These are phyloP conservation scores for Coemansia sp. DNA, from an alignment of 192 early-diverging fungal species.

Conservation along the genomic window DNA sequence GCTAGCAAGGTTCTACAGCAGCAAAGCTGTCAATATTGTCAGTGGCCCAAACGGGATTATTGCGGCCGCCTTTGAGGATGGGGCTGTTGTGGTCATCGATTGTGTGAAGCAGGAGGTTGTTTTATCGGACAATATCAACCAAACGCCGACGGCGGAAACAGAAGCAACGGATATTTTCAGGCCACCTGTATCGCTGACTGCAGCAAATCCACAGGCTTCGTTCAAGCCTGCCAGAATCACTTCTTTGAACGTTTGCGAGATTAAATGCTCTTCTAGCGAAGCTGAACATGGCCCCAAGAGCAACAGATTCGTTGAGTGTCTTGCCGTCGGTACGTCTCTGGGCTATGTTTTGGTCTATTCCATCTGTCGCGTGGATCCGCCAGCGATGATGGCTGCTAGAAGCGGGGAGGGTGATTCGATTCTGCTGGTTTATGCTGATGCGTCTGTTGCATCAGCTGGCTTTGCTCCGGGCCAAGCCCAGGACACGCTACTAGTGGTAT, in stretches of 20 bases:
- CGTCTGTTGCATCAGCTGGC: too few species aligned
- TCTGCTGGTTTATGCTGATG: not conserved
- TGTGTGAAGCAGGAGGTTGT: constrained; percentile 25
- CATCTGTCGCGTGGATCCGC: not conserved
- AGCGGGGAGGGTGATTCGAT: not conserved
- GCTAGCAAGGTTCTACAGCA: constrained; percentile 30
- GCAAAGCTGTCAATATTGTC: constrained; percentile 11
- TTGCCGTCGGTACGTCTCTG: constrained; percentile 30
- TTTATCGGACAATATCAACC: constrained; percentile 45
- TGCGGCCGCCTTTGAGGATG: constrained; percentile 25
- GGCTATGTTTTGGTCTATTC: constrained; percentile 29
- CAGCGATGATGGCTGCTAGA: constrained; percentile 1
- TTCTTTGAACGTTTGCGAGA: not conserved
- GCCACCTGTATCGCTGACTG: too few species aligned
- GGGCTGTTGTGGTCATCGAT: constrained; percentile 44
- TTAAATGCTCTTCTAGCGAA: not conserved
- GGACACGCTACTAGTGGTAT: constrained; percentile 6
- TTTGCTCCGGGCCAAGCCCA: not conserved
- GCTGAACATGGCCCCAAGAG: not conserved
- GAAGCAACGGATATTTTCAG: constrained; percentile 15
- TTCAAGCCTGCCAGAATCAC: not conserved
- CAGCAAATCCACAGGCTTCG: not conserved
- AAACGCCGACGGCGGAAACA: constrained; percentile 4
- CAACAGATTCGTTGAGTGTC: not conserved
- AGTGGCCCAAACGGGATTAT: constrained; percentile 24